Evolutionary conservation across 352 stramenopile species (phyloP).

Genomic region (Bremia lactucae): DNA sequence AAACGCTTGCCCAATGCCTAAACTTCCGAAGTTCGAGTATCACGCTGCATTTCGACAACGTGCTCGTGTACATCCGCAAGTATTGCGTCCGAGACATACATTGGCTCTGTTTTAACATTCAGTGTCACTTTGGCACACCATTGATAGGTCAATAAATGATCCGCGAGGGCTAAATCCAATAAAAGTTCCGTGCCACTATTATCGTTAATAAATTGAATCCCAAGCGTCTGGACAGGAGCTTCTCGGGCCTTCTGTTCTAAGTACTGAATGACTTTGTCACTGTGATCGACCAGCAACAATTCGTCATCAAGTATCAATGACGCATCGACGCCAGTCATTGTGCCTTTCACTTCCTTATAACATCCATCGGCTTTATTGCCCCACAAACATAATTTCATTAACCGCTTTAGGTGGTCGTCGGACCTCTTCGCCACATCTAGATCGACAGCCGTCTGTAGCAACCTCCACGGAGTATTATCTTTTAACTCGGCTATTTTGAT

Average conservation of each 20-base stretch:
- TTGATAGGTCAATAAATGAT: conserved; percentile 41
- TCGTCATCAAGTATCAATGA: conserved; percentile 49
- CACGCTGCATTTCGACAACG: conserved; percentile 35
- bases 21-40: conserved; percentile 23
- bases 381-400: conserved; percentile 68
- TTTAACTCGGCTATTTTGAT: conserved; percentile 45
- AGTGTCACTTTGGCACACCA: conserved; percentile 52
- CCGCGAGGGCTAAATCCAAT: conserved; percentile 50
- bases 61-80: conserved; percentile 45
- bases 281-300: conserved; percentile 50
- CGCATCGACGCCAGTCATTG: conserved; percentile 38
- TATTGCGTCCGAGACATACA: conserved; percentile 74
- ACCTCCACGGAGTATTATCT: conserved; percentile 37
- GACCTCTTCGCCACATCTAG: conserved; percentile 15
- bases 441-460: conserved; percentile 46
- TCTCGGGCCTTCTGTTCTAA: conserved; percentile 17
- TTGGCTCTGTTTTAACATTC: conserved; percentile 61
- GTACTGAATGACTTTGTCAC: conserved; percentile 33
- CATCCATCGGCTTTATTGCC: conserved; percentile 70
- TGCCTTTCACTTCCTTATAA: conserved; percentile 67
- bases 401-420: conserved; percentile 31
- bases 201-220: conserved; percentile 67
- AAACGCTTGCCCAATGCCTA: conserved; percentile 37
- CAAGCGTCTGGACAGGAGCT: conserved; percentile 5
- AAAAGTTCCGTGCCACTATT: conserved; percentile 69